Base-by-base conservation (phyloP, 805 yeast species). In the Blastobotrys muscicola region DNA sequence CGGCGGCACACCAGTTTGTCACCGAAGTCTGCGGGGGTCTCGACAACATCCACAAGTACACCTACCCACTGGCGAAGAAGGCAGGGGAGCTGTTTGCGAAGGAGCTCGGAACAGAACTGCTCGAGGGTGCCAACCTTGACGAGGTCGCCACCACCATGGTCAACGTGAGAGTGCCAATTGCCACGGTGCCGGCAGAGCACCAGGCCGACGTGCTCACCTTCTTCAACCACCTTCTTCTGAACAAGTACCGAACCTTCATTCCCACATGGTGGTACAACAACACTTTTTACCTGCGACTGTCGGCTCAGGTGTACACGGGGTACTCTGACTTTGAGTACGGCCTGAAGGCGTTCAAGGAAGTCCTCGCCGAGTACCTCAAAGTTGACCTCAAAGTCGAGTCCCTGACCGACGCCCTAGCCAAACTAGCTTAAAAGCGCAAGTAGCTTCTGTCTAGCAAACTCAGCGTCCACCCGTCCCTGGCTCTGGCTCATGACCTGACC, bases 401-500 rank as follows among this genome's bases (percentile, higher is more conserved):
- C 3, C 4, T 37, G 32, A 14, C n/a, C 26, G 26, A 20, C 6
- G 26, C 26, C 6, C 26, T 20, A 20, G 26, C 26, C 26, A 20
- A 26, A 29, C 4, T 33, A 9, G 10, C 10, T 26, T 12, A n/a
- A 15, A 9, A 14, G 33, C 20, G 36, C 16, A 16, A 31, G 16
- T 29, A 43, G 44, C 36, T 45, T 14, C 32, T 30, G 15, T 34
- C 50, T 53, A n/a, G 50, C 45, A 2, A 38, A 36, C 9, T 38
- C 39, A 4, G 59, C 54, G 20, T 54, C 55, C 6, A 55, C 85
- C 72, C 48, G 72, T 3, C 97, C 97, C 51, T 79, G 82, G 1
- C 85, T 75, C 44, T 71, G 66, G 54, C 78, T 76, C 95, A 92
- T 85, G 13, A 86, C 94, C 56, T 75, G 76, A 1, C 97, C 97